These are phyloP conservation scores for Volvariella volvacea DNA, from an alignment of 1,284 basidiomycete genomes.

Conservation along the genomic window DNA sequence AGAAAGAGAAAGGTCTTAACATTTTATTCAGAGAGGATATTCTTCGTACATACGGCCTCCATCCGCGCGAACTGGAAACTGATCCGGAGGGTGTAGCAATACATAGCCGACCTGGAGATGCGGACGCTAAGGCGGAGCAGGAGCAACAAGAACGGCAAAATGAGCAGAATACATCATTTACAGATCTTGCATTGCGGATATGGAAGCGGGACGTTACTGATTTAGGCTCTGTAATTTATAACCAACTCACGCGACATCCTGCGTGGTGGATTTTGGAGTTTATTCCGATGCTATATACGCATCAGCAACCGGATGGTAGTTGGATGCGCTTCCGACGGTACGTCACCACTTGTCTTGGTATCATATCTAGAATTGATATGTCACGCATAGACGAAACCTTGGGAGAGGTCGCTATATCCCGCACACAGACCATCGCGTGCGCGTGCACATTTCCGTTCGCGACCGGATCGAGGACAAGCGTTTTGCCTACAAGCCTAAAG, in stretches of 20 bases:
- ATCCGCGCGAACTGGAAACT: slow-evolving; percentile 10
- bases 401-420: slow-evolving; percentile 19
- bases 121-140: too few species aligned
- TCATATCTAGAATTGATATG: not conserved
- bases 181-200: slow-evolving; percentile 4
- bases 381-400: slow-evolving; percentile 15
- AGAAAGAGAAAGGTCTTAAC: not conserved
- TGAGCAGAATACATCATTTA: too few species aligned
- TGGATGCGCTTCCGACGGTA: slow-evolving; percentile 19
- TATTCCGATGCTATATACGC: slow-evolving; percentile 16
- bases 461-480: slow-evolving; percentile 12
- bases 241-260: slow-evolving; percentile 11
- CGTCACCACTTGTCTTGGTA: slow-evolving; percentile 4
- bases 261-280: slow-evolving; percentile 19
- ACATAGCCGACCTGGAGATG: too few species aligned
- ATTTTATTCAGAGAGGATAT: slow-evolving; percentile 8
- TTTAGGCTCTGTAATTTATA: slow-evolving; percentile 9
- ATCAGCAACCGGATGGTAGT: slow-evolving; percentile 14
- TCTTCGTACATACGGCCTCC: slow-evolving; percentile 9
- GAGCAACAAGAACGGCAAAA: too few species aligned
- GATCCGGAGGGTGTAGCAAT: too few species aligned
- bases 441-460: slow-evolving; percentile 16
- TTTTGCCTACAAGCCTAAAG: slow-evolving; percentile 11
- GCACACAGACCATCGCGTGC: slow-evolving; percentile 12
- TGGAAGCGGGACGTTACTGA: slow-evolving; percentile 8